phyloP scores from a whole-genome alignment of 257 asterid genomes.

The Gynochthodes officinalis region DNA sequence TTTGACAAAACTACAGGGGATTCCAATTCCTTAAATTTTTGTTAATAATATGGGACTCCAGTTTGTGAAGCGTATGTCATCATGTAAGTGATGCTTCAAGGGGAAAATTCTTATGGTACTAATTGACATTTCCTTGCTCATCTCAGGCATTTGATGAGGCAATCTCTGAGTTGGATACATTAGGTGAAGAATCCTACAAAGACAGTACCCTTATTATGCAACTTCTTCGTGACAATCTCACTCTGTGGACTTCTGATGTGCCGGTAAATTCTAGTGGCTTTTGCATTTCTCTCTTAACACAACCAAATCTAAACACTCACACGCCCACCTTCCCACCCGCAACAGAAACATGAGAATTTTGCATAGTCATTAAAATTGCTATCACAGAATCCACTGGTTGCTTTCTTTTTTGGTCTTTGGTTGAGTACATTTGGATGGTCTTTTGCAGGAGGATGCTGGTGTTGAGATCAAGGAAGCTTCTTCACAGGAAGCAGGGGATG shows the following conservation, averaged over 20 bases:
- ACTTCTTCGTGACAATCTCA: slow-evolving; percentile 34
- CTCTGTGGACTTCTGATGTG: slow-evolving; percentile 35
- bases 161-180: slow-evolving; percentile 32
- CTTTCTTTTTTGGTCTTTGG: neutral
- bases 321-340: neutral
- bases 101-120: neutral
- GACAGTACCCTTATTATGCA: slow-evolving; percentile 38
- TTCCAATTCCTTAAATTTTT: neutral
- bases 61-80: neutral
- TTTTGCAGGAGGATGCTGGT: slow-evolving; percentile 27
- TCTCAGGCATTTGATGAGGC: slow-evolving; percentile 36
- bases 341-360: neutral
- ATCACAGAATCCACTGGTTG: neutral
- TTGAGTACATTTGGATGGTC: neutral
- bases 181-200: slow-evolving; percentile 35
- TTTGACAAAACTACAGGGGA: neutral
- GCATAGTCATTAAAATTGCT: neutral
- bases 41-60: neutral
- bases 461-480: slow-evolving; percentile 31
- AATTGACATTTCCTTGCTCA: neutral
- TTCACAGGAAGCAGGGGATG: slow-evolving; percentile 10
- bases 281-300: neutral
- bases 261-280: slow-evolving; percentile 12
- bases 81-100: neutral
- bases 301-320: neutral